Evolutionary conservation across 306 rosid species (phyloP).

Genomic region (Neltuma alba): DNA sequence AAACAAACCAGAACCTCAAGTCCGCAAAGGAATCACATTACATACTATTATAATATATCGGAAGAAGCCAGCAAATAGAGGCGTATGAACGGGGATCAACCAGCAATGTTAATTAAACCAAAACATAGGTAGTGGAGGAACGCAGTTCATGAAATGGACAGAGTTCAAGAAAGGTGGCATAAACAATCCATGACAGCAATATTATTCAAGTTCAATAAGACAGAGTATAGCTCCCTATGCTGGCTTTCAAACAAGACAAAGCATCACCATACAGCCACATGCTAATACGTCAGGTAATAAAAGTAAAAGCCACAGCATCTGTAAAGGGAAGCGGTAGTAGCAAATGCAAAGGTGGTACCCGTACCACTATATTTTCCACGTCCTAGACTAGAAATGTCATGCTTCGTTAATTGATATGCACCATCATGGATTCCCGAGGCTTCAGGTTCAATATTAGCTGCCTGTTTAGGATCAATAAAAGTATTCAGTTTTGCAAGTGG

Average conservation of each 20-base stretch:
- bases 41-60: neutral
- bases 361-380: conserved; percentile 92
- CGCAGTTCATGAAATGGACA: neutral
- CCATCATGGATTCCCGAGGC: conserved; percentile 70
- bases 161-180: neutral
- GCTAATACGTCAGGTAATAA: conserved; percentile 21
- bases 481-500: conserved; percentile 27
- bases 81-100: neutral
- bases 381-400: conserved; percentile 72
- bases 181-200: conserved; percentile 24
- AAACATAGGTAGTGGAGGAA: neutral
- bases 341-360: conserved; percentile 49
- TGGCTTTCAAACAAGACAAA: conserved; percentile 25
- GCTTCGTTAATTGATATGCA: conserved; percentile 80
- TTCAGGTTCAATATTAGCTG: conserved; percentile 87
- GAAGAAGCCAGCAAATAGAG: neutral
- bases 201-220: conserved; percentile 24
- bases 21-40: neutral
- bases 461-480: conserved; percentile 57
- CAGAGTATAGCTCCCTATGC: conserved; percentile 26
- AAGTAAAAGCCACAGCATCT: conserved; percentile 6
- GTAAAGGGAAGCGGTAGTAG: conserved; percentile 24
- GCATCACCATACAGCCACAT: conserved; percentile 7
- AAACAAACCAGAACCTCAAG: neutral
- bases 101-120: neutral